Conservation (phyloP, 176 grass and related monocot genomes). For the Luzula sylvatica region DNA sequence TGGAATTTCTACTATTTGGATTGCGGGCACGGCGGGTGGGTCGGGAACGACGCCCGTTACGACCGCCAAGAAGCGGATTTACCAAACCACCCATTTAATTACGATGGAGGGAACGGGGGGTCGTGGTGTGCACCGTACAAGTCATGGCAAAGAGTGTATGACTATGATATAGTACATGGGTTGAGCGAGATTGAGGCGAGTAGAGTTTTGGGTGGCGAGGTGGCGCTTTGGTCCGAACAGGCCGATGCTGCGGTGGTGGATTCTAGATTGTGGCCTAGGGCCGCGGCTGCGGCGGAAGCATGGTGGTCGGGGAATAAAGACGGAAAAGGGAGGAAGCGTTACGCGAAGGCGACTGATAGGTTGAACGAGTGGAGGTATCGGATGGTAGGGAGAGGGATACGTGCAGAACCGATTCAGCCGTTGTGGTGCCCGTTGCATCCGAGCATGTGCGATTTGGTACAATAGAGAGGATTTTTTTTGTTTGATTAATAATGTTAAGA, state of each 20-base stretch:
- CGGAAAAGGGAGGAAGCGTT: conserved; percentile 49
- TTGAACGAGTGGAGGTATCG: conserved; percentile 69
- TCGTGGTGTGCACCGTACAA: conserved; percentile 95
- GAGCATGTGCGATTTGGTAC: conserved; percentile 62
- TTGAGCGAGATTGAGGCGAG: conserved; percentile 52
- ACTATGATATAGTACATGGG: conserved; percentile 92
- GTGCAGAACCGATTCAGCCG: conserved; percentile 75
- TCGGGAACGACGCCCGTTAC: conserved; percentile 89
- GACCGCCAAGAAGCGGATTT: conserved; percentile 67
- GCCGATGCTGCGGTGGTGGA: conserved; percentile 64
- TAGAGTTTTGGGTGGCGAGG: conserved; percentile 70
- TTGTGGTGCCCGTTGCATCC: conserved; percentile 64
- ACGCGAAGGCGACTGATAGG: conserved; percentile 53
- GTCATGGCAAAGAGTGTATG: conserved; percentile 90
- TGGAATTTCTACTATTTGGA: conserved; percentile 93
- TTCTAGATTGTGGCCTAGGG: conserved; percentile 63
- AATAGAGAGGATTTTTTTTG: conserved; percentile 17
- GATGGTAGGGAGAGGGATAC: conserved; percentile 78
- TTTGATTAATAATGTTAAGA: too few species aligned
- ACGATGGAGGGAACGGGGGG: conserved; percentile 70
- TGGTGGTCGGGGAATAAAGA: conserved; percentile 90
- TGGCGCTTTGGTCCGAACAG: conserved; percentile 94
- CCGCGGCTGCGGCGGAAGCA: conserved; percentile 59
- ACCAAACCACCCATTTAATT: conserved; percentile 59
- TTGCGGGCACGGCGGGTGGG: conserved; percentile 84